phyloP scores from a whole-genome alignment of 768 basidiomycete genomes.

The Tulasnella sp. region DNA sequence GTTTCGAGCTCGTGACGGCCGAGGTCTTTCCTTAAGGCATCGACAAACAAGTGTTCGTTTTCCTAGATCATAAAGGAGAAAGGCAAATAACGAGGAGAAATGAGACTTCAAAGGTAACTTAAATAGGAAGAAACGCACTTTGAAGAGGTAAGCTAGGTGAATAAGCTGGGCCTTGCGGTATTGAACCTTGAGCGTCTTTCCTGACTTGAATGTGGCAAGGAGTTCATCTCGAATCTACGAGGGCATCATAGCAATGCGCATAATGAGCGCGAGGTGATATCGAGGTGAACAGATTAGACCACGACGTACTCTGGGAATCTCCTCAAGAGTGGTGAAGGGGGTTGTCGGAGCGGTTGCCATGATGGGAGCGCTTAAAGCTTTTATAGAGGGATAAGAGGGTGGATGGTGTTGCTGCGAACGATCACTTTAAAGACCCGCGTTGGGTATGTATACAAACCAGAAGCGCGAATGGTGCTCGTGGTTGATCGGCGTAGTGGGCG shows the following conservation, averaged over 20 bases:
- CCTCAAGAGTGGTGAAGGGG: slow-evolving; percentile 42
- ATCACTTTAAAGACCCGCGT: too few species aligned
- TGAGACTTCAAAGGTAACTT: not conserved
- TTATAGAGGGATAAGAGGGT: too few species aligned
- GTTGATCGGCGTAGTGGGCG: too few species aligned
- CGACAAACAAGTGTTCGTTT: slow-evolving; percentile 49
- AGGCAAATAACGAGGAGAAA: not conserved
- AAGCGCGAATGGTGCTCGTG: too few species aligned
- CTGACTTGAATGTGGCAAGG: not conserved
- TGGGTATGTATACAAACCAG: too few species aligned
- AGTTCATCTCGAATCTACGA: not conserved
- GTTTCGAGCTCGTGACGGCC: slow-evolving; percentile 45
- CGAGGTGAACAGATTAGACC: not conserved
- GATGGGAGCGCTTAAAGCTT: too few species aligned
- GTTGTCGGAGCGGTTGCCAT: not conserved
- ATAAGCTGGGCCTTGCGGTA: not conserved
- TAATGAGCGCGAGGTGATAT: not conserved
- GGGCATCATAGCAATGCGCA: not conserved
- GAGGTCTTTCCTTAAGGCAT: slow-evolving; percentile 50
- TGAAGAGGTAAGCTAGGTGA: not conserved
- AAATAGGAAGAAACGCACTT: not conserved
- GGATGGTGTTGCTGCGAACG: too few species aligned
- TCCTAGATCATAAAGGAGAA: slow-evolving; percentile 25
- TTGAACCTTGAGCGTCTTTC: not conserved
- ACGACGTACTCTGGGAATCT: slow-evolving; percentile 38